phyloP scores from a whole-genome alignment of 2,329 filamentous ascomycete genomes.

The Pseudocercospora eumusae region DNA sequence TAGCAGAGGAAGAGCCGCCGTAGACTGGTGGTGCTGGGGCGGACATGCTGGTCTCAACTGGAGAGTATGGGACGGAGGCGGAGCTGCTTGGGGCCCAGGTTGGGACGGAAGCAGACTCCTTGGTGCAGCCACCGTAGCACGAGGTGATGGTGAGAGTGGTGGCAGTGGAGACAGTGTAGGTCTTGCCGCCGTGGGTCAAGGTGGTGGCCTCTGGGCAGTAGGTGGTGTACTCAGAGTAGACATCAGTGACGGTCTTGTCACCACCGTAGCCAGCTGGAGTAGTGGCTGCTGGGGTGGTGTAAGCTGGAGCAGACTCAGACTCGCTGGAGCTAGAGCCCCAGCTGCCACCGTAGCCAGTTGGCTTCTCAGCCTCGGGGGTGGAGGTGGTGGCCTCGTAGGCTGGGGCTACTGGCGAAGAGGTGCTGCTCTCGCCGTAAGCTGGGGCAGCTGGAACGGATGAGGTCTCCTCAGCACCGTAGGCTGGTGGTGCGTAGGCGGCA shows the following conservation, averaged over 20 bases:
- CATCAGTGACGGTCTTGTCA: constrained; percentile 26
- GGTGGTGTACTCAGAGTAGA: constrained; percentile 30
- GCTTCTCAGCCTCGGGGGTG: too few relatives aligned
- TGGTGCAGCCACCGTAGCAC: constrained; percentile 39
- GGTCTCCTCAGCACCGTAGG: constrained; percentile 10
- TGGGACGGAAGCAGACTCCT: constrained; percentile 10
- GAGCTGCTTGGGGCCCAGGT: constrained; percentile 8
- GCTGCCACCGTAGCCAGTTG: too few relatives aligned
- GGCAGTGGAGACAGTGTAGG: constrained; percentile 33
- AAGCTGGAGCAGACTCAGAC: constrained; percentile 22
- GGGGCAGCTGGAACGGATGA: constrained; percentile 13
- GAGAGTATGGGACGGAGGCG: constrained; percentile 7
- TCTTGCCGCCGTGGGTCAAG: constrained; percentile 31
- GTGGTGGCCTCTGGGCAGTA: constrained; percentile 34
- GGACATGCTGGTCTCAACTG: constrained; percentile 6
- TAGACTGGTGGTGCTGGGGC: constrained; percentile 15
- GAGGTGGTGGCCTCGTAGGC: not conserved
- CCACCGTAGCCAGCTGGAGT: constrained; percentile 10
- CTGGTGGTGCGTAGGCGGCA: constrained; percentile 39
- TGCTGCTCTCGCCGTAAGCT: not conserved
- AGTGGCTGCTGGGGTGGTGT: constrained; percentile 22
- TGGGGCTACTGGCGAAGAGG: not conserved
- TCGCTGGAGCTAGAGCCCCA: too few relatives aligned
- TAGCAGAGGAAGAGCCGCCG: not conserved
- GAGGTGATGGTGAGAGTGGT: constrained; percentile 34